Base-by-base conservation (phyloP, 768 basidiomycete genomes). In the Podaxis sp. region DNA sequence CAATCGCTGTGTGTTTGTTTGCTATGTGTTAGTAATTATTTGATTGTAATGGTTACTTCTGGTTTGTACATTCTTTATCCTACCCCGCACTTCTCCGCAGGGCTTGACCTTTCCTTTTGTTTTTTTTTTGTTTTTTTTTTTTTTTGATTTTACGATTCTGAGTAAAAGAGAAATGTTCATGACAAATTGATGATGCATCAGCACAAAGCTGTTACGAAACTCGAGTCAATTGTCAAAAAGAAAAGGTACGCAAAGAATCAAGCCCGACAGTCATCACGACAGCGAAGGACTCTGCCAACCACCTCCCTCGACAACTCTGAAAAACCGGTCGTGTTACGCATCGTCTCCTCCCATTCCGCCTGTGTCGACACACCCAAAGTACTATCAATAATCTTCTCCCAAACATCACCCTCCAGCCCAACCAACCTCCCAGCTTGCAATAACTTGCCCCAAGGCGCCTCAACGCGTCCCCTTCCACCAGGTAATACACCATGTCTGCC, bases 381-480 rank as follows among this genome's bases (percentile, higher is more conserved):
- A 10, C 74, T 70, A 35, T 77, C 69, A 42, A 78, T 70, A 13
- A 87, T 72, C 47, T 68, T 72, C 4, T 76, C 70, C 79, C 87
- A 88, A 37, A 68, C 68, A 6, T 78, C 77, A 4, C 82, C 82
- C 46, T 90, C 85, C 21, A 86, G 72, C 2, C 80, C 83, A 23
- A 93, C 74, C 25, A 98, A 66, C 50, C 84, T 81, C 16, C 84
- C 89, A 1, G 90, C 88, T 59, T 89, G 86, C 16, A 89, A 69
- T 38, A 95, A 76, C 58, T 79, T 79, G 53, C 81, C 75, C 94
- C 95, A 96, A 2, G 93, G 91, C 0, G 81, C 82, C 68, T 89
- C 88, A 1, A 88, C 80, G 16, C 85, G 81, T 55, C 72, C 75
- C 65, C 70, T 79, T 51, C 77, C 80, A 59, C 79, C 81, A 23